phyloP scores from a whole-genome alignment of 148 eudicot genomes.

The Chenopodium album region DNA sequence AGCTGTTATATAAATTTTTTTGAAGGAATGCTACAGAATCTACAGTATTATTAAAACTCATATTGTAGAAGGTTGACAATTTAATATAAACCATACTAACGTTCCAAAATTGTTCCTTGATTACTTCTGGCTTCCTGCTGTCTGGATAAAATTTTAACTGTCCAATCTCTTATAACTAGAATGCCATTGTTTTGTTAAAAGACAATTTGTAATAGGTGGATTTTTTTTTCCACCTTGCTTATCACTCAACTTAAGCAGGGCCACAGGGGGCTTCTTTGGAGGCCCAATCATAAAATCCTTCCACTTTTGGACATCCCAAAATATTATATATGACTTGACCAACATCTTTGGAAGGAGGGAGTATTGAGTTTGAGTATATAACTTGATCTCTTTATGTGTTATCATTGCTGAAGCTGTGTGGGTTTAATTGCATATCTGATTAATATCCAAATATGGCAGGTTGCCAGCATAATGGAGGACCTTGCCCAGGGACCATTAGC shows the following conservation, averaged over 20 bases:
- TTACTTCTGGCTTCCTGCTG: too few relatives aligned
- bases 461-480: constrained; percentile 70
- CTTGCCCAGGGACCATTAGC: constrained; percentile 47
- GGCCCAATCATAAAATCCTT: not conserved
- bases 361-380: too few relatives aligned
- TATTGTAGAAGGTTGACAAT: too few relatives aligned
- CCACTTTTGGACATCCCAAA: not conserved
- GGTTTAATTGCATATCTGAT: not conserved
- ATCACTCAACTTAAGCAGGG: not conserved
- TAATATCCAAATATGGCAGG: constrained; percentile 33
- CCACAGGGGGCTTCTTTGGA: not conserved
- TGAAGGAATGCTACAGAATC: too few relatives aligned
- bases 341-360: not conserved
- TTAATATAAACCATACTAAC: too few relatives aligned
- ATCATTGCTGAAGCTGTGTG: not conserved
- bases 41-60: too few relatives aligned
- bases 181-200: not conserved
- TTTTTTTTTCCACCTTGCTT: not conserved
- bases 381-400: not conserved
- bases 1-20: not conserved
- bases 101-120: too few relatives aligned
- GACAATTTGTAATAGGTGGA: not conserved
- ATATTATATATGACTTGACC: too few relatives aligned
- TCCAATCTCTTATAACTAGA: not conserved
- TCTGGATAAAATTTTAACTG: too few relatives aligned